Percentiles rank a stretch among this genome's conserved stretches.
These are phyloP conservation scores for Gentiana straminea DNA, from an alignment of 257 asterid genomes.

Conservation along the genomic window DNA sequence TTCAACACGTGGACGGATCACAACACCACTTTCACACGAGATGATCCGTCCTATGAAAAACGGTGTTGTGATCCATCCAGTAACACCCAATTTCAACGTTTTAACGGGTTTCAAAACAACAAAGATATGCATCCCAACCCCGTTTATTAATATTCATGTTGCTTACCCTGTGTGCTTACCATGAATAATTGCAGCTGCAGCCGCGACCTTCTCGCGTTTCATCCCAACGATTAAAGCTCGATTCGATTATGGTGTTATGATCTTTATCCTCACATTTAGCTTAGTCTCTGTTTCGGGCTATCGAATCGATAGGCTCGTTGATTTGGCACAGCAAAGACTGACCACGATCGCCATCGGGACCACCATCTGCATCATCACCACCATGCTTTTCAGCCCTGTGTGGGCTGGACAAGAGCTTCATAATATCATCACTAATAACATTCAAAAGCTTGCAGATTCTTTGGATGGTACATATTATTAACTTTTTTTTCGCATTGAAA, in stretches of 20 bases:
- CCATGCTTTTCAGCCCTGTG: conserved; percentile 52
- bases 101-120: too few species aligned
- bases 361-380: conserved; percentile 49
- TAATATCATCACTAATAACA: conserved; percentile 40
- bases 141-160: too few species aligned
- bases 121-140: too few species aligned
- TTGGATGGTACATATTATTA: conserved; percentile 37
- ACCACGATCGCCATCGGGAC: conserved; percentile 70
- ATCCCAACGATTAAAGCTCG: conserved; percentile 66
- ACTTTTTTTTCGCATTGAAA: not conserved
- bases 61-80: too few species aligned
- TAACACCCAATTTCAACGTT: too few species aligned
- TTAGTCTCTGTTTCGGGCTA: conserved; percentile 82
- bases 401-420: conserved; percentile 91
- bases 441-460: conserved; percentile 68
- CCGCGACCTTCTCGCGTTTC: conserved; percentile 75
- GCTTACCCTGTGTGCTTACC: not conserved
- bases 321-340: conserved; percentile 57
- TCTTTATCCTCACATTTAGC: conserved; percentile 77
- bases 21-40: too few species aligned
- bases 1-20: too few species aligned
- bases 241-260: conserved; percentile 74
- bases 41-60: too few species aligned
- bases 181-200: conserved; percentile 46
- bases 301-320: conserved; percentile 58